Percentiles rank a stretch among this genome's conserved stretches.
Conservation (phyloP, 345 rosid genomes). For the Noccaea caerulescens region DNA sequence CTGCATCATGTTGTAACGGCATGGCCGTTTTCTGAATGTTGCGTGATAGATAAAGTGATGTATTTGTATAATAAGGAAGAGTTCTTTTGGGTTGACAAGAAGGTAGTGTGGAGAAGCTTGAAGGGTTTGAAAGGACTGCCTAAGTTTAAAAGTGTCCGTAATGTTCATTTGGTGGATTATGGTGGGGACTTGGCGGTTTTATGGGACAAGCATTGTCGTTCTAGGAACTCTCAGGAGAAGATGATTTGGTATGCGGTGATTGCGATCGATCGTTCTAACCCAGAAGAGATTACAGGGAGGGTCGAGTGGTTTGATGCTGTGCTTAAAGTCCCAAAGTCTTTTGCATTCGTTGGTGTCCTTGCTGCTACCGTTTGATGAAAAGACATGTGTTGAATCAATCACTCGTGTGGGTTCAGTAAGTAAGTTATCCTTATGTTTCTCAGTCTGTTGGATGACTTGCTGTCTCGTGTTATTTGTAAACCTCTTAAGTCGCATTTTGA, state of each 20-base stretch:
- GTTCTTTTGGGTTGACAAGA: background rate
- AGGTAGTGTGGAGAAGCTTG: background rate
- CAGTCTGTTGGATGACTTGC: background rate
- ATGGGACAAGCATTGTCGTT: background rate
- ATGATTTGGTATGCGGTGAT: background rate
- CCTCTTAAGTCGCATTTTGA: background rate
- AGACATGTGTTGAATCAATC: background rate
- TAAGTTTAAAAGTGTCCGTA: background rate
- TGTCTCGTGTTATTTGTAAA: background rate
- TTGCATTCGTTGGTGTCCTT: background rate
- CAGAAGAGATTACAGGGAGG: background rate
- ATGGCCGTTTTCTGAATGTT: background rate
- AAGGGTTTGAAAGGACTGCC: background rate
- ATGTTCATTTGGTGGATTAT: background rate
- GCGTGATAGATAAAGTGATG: background rate
- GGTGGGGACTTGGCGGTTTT: background rate
- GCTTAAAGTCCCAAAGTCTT: background rate
- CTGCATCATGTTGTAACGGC: background rate
- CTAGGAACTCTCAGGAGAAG: background rate
- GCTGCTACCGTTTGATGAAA: background rate
- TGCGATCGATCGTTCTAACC: background rate
- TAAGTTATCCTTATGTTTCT: background rate
- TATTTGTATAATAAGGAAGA: background rate
- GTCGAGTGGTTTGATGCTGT: slow-evolving; percentile 7
- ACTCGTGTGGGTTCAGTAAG: background rate